Evolutionary conservation across 2,329 filamentous ascomycete species (phyloP), one percentile per base, ranked within the genome.

Genomic region (Trichoderma cornu-damae): DNA sequence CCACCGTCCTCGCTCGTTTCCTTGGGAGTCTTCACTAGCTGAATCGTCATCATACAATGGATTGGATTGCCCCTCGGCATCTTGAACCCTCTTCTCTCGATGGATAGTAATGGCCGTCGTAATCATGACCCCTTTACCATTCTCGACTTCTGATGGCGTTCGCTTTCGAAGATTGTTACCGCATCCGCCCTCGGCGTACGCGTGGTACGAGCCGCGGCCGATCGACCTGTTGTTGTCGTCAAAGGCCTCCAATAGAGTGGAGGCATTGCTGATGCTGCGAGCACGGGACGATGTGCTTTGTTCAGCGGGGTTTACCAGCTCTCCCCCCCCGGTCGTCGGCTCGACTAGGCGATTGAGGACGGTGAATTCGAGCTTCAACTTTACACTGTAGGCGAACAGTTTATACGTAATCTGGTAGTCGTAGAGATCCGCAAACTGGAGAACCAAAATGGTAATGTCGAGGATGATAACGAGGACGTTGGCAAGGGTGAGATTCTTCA

Each of bases 391-490:
- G 14, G 67, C 65, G 14, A 70, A 58, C 2, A 62, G 63, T 59
- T 70, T 69, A 63, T 67, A 70, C 18, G 65, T 61, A 1, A 68
- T 69, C 60, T 70, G 69, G 6, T 68, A 20, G 30, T 65, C 59
- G 57, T 68, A 70, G 1, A 64, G 59, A 7, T 64, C 61, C 4
- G 64, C 44, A 52, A 65, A 70, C 57, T 72, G 65, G 26, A 71
- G 62, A 18, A 16, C 61, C 8, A 71, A 26, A 22, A 71, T 66
- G 6, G 71, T 63, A 14, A 76, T 50, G 55, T 78, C 75, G 63
- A 78, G 70, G 1, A 71, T 40, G 24, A 78, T 68, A 28, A 77
- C 72, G 2, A 72, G 44, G 5, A 75, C 61, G 56, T 78, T 77
- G 35, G 77, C 71, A 11, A 69, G 66, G 12, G 76, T 69, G 4